Percentiles rank a stretch among this genome's conserved stretches.
phyloP scores from a whole-genome alignment of 306 rosid species.

The Castanea crenata region DNA sequence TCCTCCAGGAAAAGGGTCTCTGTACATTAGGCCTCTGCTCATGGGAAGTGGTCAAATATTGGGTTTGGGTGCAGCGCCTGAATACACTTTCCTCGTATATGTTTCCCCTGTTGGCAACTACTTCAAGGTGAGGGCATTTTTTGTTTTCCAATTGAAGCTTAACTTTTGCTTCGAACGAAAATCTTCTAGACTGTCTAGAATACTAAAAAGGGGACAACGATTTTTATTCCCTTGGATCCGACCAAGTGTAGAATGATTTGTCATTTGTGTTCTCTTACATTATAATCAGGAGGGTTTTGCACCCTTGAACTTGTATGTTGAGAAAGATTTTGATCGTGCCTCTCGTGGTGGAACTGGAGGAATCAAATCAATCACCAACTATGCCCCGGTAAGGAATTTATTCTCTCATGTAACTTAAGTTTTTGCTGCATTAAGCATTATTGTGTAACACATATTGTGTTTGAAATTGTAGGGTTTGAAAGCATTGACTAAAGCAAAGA shows the following conservation, averaged over 20 bases:
- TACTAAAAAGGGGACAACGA: too few relatives aligned
- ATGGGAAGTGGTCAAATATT: slow-evolving; percentile 77
- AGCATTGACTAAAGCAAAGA: slow-evolving; percentile 68
- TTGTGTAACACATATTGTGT: neutral
- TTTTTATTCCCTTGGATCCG: neutral
- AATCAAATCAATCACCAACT: slow-evolving; percentile 78
- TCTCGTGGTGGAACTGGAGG: slow-evolving; percentile 78
- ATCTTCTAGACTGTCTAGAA: too few relatives aligned
- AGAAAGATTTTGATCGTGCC: slow-evolving; percentile 79
- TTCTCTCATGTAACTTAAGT: neutral
- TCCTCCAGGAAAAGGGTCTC: slow-evolving; percentile 75
- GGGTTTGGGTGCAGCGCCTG: slow-evolving; percentile 80
- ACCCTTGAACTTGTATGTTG: slow-evolving; percentile 73
- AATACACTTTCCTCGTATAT: slow-evolving; percentile 68
- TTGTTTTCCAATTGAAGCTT: neutral
- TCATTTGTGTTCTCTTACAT: neutral
- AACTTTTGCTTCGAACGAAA: too few relatives aligned
- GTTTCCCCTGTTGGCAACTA: slow-evolving; percentile 94
- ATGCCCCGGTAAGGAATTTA: slow-evolving; percentile 62
- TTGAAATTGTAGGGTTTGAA: slow-evolving; percentile 57
- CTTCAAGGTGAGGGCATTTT: slow-evolving; percentile 50
- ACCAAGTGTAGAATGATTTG: neutral
- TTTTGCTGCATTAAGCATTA: neutral
- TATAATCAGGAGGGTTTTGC: slow-evolving; percentile 69
- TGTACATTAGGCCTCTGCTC: slow-evolving; percentile 80